Evolutionary conservation across 2,329 filamentous ascomycete genomes (phyloP).

Genomic region (Fusarium verrucosum): DNA sequence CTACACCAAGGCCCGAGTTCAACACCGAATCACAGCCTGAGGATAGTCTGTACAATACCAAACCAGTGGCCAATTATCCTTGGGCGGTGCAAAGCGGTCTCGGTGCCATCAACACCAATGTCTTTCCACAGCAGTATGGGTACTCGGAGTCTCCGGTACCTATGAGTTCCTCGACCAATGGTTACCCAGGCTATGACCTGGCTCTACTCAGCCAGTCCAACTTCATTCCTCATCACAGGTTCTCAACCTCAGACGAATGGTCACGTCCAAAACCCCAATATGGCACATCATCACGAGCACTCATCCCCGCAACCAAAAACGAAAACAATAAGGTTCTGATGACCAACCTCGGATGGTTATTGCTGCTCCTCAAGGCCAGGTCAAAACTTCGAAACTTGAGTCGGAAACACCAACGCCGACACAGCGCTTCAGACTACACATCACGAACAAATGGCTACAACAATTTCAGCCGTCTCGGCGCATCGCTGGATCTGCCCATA

Average conservation of each 20-base stretch:
- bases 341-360: conserved; percentile 7
- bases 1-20: conserved; percentile 6
- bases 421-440: conserved; percentile 1
- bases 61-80: conserved; percentile 7
- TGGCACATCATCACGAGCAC: neutral
- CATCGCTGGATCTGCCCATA: neutral
- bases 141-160: conserved; percentile 11
- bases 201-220: neutral
- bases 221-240: neutral
- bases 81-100: conserved; percentile 15
- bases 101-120: conserved; percentile 9
- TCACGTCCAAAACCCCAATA: neutral
- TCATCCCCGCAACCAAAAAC: neutral
- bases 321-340: conserved; percentile 1
- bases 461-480: neutral
- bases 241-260: neutral
- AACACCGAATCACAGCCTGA: conserved; percentile 9
- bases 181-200: neutral
- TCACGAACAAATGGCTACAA: neutral
- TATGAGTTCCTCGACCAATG: conserved; percentile 5
- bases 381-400: conserved; percentile 1
- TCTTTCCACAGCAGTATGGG: conserved; percentile 2
- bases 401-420: neutral
- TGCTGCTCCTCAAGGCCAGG: conserved; percentile 12
- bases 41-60: neutral